Conservation (phyloP, 306 rosid genomes). For the Quercus berberidifolia region DNA sequence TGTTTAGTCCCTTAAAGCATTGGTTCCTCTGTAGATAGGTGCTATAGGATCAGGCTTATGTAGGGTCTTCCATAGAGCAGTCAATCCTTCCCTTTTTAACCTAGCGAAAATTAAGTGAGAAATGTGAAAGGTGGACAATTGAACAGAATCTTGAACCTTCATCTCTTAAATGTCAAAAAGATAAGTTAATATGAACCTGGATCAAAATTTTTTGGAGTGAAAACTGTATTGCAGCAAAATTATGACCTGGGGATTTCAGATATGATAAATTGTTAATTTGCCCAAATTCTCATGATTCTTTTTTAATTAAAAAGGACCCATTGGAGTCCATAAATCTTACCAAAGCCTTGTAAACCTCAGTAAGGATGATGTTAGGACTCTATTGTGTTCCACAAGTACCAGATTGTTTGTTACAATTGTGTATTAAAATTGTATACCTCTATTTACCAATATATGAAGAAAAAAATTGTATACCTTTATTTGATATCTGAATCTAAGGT, state of each 20-base stretch:
- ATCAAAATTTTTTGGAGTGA: neutral
- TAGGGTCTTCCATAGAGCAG: no score
- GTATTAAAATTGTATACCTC: neutral
- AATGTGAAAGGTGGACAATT: no score
- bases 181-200: no score
- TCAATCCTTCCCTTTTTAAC: no score
- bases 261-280: neutral
- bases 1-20: no score
- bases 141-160: no score
- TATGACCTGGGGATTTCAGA: neutral
- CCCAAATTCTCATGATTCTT: neutral
- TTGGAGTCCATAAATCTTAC: neutral
- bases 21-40: no score
- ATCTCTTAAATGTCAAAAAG: no score
- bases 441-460: no score
- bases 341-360: neutral
- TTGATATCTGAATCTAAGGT: neutral
- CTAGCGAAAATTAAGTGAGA: no score
- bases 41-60: no score
- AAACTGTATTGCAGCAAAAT: neutral
- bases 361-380: neutral
- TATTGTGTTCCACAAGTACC: neutral
- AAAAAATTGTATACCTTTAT: neutral
- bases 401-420: neutral
- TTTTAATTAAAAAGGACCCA: neutral